Conservation (phyloP, 768 basidiomycete genomes). For the Tulasnella calospora region DNA sequence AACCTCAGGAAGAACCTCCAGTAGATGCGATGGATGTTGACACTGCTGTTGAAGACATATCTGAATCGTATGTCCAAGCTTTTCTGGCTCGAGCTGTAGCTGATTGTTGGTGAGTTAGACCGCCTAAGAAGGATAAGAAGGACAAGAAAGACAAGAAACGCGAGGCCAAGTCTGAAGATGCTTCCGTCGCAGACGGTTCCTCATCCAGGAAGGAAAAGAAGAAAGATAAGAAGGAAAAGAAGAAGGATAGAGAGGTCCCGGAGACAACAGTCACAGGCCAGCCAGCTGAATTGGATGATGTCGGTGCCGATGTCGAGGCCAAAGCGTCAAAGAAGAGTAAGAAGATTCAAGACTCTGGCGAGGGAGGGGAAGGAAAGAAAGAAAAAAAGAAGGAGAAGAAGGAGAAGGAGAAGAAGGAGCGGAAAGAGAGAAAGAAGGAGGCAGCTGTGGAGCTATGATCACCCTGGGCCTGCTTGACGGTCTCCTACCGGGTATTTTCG, state of each 20-base stretch:
- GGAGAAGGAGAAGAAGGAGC: constrained; percentile 26
- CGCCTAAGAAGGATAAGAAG: constrained; percentile 13
- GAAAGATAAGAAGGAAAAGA: constrained; percentile 20
- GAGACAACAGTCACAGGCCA: neutral
- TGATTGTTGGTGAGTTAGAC: neutral
- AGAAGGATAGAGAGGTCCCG: neutral
- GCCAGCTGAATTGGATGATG: constrained; percentile 25
- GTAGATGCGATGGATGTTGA: constrained; percentile 17
- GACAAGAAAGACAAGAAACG: constrained; percentile 25
- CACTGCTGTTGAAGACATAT: neutral
- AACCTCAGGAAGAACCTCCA: constrained; percentile 23
- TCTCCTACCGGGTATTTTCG: neutral
- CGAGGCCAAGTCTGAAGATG: constrained; percentile 6
- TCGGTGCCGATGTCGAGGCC: constrained; percentile 16
- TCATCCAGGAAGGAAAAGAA: constrained; percentile 7
- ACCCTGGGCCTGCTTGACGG: neutral
- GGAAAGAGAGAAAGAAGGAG: neutral
- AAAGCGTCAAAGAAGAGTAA: constrained; percentile 24
- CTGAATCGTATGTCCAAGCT: neutral
- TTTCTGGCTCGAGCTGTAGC: neutral
- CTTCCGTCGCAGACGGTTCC: neutral
- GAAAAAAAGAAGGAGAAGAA: constrained; percentile 30
- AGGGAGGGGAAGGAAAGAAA: constrained; percentile 32
- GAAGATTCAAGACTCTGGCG: constrained; percentile 24
- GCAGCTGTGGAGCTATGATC: neutral